Base-by-base conservation (phyloP, 768 basidiomycete genomes). In the Brasilioporus rufonigricans region DNA sequence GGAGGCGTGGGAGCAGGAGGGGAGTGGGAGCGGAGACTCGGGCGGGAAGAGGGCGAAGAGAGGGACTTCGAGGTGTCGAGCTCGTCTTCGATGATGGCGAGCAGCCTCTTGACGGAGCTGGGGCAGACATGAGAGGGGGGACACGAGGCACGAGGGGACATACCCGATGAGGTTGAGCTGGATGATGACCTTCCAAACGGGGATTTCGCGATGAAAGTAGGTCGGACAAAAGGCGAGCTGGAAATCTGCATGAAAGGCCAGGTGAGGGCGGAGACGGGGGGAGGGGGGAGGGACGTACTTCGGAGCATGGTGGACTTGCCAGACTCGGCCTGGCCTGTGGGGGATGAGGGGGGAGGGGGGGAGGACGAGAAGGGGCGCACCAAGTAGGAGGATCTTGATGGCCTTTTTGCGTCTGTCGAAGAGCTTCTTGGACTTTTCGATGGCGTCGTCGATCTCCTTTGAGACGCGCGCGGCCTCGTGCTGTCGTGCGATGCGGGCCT, bases 141-240 rank as follows among this genome's bases (percentile, higher is more conserved):
- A 27, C 29, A 45, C 12, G 8, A n/a, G 16, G 3, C 14, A 23
- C 1, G 27, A 4, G 6, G 13, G 4, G 19, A 62, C 73, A 14
- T 48, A 84, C 85, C 80, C 71, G 55, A 88, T 86, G 57, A 89
- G 70, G 62, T 89, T 89, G 40, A 89, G 79, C 59, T 89, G 84
- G 7, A 89, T 77, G 50, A 89, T 77, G 13, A 79, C 76, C 56
- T 76, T 80, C 86, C 87, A 89, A 7, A 81, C 76, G 0, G 74
- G 61, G 16, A 80, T 73, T 55, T 89, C 85, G 44, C 63, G 74
- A 43, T 79, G 77, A 52, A 88, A 87, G 52, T 81, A 78, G 24
- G 74, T 75, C 0, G 86, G 86, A 10, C 83, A 79, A 61, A 87
- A 86, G 0, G 81, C 77, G 9, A 89, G 65, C 63, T 87, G 85